Conservation (phyloP, 2,329 filamentous ascomycete species). For the Alternaria sp. region DNA sequence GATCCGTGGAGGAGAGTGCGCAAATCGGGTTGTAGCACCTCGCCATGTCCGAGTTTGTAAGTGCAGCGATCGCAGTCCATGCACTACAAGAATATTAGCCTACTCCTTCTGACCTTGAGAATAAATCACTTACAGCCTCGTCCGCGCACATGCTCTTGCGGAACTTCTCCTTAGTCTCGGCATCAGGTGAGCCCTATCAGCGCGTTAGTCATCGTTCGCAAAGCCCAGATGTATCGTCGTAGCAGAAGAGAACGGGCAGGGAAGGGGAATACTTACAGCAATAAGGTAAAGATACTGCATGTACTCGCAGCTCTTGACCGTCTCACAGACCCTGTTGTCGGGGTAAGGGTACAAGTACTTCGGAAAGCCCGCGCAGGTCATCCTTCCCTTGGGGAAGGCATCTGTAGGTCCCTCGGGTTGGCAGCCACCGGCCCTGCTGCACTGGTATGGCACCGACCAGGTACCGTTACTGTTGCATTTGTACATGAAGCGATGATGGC, state of each 20-base stretch:
- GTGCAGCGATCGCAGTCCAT: slow-evolving; percentile 13
- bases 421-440: not conserved
- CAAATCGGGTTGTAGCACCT: not conserved
- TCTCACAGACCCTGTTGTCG: not conserved
- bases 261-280: not conserved
- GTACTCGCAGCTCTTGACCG: not conserved
- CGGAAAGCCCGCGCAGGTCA: not conserved
- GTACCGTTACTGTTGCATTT: not conserved
- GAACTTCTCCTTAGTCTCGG: not conserved
- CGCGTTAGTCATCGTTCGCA: not conserved
- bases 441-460: not conserved
- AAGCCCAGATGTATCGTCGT: not conserved
- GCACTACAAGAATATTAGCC: slow-evolving; percentile 2
- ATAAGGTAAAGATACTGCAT: not conserved
- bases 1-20: slow-evolving; percentile 2
- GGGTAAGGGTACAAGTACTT: not conserved
- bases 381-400: not conserved
- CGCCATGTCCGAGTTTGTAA: not conserved
- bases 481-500: not conserved
- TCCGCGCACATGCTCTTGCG: slow-evolving; percentile 4
- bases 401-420: not conserved
- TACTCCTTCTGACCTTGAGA: not conserved
- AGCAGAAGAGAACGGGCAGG: not conserved
- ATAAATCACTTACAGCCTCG: slow-evolving; percentile 1
- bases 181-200: not conserved